Evolutionary conservation across 1,284 basidiomycete genomes (phyloP).

Genomic region (Trametes pubescens): DNA sequence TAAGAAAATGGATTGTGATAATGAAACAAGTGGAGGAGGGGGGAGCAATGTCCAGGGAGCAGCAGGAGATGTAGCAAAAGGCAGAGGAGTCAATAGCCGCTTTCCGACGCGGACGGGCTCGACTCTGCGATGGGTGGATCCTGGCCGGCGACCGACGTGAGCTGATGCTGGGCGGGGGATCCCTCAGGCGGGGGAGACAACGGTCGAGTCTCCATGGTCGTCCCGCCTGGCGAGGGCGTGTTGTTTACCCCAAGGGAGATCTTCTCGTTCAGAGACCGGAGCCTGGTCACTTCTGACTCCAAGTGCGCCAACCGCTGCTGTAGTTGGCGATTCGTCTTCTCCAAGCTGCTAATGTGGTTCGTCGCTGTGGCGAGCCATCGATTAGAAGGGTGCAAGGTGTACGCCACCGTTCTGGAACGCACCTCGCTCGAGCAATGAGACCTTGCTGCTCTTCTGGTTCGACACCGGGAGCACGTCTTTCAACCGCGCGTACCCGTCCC

Average conservation of each 20-base stretch:
- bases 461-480: slow-evolving; percentile 86
- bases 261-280: slow-evolving; percentile 80
- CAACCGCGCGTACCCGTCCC: slow-evolving; percentile 87
- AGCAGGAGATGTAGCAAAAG: slow-evolving; percentile 26
- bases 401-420: slow-evolving; percentile 37
- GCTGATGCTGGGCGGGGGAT: slow-evolving; percentile 53
- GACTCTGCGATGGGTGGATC: slow-evolving; percentile 67
- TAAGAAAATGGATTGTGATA: slow-evolving; percentile 27
- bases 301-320: slow-evolving; percentile 67
- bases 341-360: slow-evolving; percentile 74
- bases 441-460: slow-evolving; percentile 90
- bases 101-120: slow-evolving; percentile 68
- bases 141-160: slow-evolving; percentile 48
- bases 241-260: slow-evolving; percentile 68
- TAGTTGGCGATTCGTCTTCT: slow-evolving; percentile 73
- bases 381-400: slow-evolving; percentile 12
- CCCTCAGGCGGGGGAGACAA: slow-evolving; percentile 70
- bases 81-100: slow-evolving; percentile 55
- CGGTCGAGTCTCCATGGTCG: slow-evolving; percentile 58
- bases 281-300: slow-evolving; percentile 71
- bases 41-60: slow-evolving; percentile 35
- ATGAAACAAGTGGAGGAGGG: slow-evolving; percentile 25
- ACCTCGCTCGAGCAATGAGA: slow-evolving; percentile 89
- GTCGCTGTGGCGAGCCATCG: slow-evolving; percentile 57
- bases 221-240: slow-evolving; percentile 61